A percentile compares a stretch with the other conserved stretches of the same genome.
These are phyloP conservation scores for Arthrobotrys megalospora DNA, from an alignment of 2,329 filamentous ascomycete species.

Conservation along the genomic window DNA sequence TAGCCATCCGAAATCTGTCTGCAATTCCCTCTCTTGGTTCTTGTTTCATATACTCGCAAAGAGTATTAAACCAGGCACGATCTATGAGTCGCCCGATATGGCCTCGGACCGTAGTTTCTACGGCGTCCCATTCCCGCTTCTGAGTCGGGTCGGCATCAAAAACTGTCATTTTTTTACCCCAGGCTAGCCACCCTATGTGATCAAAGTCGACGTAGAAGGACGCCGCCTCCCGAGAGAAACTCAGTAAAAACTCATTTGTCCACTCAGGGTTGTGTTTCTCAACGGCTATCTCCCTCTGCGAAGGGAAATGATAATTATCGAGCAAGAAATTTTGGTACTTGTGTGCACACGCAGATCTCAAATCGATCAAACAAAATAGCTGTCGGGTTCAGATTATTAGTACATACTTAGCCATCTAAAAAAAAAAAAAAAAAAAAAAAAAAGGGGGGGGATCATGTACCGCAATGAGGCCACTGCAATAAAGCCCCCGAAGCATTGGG, in stretches of 20 bases:
- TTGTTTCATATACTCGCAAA: constrained; percentile 95
- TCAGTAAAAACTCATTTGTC: constrained; percentile 82
- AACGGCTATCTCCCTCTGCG: constrained; percentile 82
- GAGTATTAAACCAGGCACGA: constrained; percentile 86
- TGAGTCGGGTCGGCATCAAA: constrained; percentile 78
- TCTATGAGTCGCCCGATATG: constrained; percentile 86
- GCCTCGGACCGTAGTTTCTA: constrained; percentile 80
- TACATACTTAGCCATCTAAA: background rate
- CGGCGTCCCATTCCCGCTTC: constrained; percentile 82
- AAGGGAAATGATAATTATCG: constrained; percentile 82
- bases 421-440: too few relatives aligned
- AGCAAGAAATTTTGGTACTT: constrained; percentile 88
- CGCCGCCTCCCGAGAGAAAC: constrained; percentile 82
- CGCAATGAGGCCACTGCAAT: constrained; percentile 82
- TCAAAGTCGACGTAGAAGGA: constrained; percentile 94
- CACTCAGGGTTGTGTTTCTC: constrained; percentile 81
- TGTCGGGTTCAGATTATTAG: constrained; percentile 66
- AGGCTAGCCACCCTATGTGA: constrained; percentile 95
- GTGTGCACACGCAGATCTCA: constrained; percentile 87
- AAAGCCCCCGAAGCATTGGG: constrained; percentile 85
- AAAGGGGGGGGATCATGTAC: constrained; percentile 55
- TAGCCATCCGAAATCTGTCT: constrained; percentile 91
- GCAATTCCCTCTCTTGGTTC: constrained; percentile 86
- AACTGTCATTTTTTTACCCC: constrained; percentile 88
- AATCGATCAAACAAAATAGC: constrained; percentile 87